These are phyloP conservation scores for Sporothrix phasma DNA, from an alignment of 2,329 filamentous ascomycete species.

Conservation along the genomic window DNA sequence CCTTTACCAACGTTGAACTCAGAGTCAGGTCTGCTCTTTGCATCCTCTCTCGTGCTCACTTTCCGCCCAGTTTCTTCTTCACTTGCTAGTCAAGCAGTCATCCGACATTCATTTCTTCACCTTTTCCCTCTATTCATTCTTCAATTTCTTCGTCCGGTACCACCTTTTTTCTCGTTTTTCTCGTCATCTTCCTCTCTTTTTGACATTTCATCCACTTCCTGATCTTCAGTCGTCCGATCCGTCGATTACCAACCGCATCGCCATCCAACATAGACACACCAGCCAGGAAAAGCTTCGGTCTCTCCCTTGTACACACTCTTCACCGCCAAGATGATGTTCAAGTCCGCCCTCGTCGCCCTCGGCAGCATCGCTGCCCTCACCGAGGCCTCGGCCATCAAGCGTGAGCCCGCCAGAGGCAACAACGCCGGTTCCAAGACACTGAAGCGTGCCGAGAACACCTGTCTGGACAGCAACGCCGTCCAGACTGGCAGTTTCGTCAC, in stretches of 20 bases:
- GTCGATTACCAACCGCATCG: constrained; percentile 17
- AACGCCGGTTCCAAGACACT: constrained; percentile 16
- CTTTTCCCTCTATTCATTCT: constrained; percentile 12
- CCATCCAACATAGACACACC: neutral
- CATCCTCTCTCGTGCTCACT: neutral
- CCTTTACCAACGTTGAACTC: constrained; percentile 26
- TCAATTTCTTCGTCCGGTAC: neutral
- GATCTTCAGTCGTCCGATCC: constrained; percentile 15
- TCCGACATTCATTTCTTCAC: constrained; percentile 16
- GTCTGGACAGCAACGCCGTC: constrained; percentile 34
- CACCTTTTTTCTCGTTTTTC: constrained; percentile 7
- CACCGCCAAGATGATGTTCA: constrained; percentile 41
- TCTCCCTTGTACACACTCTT: neutral
- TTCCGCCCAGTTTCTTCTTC: constrained; percentile 12
- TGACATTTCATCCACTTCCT: neutral
- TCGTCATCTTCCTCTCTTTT: neutral
- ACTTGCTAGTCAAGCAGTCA: constrained; percentile 19
- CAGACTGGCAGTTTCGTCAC: constrained; percentile 41
- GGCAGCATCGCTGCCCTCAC: constrained; percentile 36
- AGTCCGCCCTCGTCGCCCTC: constrained; percentile 39
- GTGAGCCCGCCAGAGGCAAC: constrained; percentile 32
- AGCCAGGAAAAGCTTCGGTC: neutral
- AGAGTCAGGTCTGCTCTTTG: neutral
- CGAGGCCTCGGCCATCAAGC: constrained; percentile 36
- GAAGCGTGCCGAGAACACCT: constrained; percentile 24